Conservation (phyloP, 768 basidiomycete species). For the Pulveroboletus frians region DNA sequence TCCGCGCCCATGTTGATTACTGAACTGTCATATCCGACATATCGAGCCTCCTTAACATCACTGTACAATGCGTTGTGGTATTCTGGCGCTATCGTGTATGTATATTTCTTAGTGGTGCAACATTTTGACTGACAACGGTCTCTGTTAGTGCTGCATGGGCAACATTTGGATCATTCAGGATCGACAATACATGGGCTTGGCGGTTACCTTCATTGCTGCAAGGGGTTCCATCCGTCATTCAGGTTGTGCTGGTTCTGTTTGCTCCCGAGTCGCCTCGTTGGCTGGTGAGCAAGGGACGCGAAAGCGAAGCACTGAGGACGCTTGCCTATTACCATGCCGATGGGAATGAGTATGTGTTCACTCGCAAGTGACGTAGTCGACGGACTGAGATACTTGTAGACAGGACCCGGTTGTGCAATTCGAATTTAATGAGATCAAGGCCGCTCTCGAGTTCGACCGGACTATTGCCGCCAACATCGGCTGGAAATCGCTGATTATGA, state of each 20-base stretch:
- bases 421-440: constrained; percentile 78
- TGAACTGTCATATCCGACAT: constrained; percentile 75
- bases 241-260: constrained; percentile 62
- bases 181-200: constrained; percentile 70
- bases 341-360: constrained; percentile 48
- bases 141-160: constrained; percentile 64
- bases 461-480: constrained; percentile 53
- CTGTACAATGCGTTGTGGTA: constrained; percentile 85
- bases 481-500: constrained; percentile 64
- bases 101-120: constrained; percentile 3
- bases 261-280: constrained; percentile 82
- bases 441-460: constrained; percentile 68
- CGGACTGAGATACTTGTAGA: constrained; percentile 21
- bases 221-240: constrained; percentile 61
- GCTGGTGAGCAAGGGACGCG: constrained; percentile 69
- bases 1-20: constrained; percentile 81
- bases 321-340: constrained; percentile 83
- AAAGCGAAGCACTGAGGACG: constrained; percentile 58
- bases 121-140: not conserved
- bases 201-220: constrained; percentile 74
- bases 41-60: constrained; percentile 75
- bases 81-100: constrained; percentile 72
- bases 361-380: not conserved
- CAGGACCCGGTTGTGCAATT: constrained; percentile 64
- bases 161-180: constrained; percentile 74